Conservation (phyloP, 164 flowering plant species). For the Cinnamomum micranthum region DNA sequence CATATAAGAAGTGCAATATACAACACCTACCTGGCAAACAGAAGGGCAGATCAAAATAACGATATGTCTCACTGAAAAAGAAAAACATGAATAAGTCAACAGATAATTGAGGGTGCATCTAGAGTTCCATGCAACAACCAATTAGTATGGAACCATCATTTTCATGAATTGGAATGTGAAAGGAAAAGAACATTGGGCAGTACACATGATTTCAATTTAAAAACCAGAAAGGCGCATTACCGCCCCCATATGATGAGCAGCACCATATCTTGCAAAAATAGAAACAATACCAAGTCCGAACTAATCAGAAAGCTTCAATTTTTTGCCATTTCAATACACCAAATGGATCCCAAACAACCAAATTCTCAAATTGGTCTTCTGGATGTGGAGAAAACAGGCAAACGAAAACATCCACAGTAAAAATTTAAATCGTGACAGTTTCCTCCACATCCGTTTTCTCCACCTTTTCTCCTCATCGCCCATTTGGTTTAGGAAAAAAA, state of each 20-base stretch:
- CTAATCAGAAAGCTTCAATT: no score
- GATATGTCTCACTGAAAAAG: conserved; percentile 37
- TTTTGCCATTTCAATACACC: not conserved
- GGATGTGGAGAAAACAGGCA: no score
- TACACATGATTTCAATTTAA: not conserved
- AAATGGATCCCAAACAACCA: not conserved
- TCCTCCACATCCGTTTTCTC: no score
- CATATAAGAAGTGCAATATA: not conserved
- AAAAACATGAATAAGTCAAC: not conserved
- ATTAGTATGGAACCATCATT: no score
- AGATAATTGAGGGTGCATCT: not conserved
- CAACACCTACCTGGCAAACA: conserved; percentile 26
- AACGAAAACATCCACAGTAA: no score
- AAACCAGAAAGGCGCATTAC: not conserved
- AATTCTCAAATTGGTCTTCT: no score
- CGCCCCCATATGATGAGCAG: not conserved
- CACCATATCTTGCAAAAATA: not conserved
- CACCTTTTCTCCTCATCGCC: no score
- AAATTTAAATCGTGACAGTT: no score
- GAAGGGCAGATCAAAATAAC: conserved; percentile 40
- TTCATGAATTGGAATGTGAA: not conserved
- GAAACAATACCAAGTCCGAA: no score
- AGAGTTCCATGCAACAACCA: not conserved
- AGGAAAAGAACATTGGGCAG: not conserved
- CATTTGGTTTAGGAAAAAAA: no score